Conservation (phyloP, 163 green algal genomes). For the Chloroidium sp. region DNA sequence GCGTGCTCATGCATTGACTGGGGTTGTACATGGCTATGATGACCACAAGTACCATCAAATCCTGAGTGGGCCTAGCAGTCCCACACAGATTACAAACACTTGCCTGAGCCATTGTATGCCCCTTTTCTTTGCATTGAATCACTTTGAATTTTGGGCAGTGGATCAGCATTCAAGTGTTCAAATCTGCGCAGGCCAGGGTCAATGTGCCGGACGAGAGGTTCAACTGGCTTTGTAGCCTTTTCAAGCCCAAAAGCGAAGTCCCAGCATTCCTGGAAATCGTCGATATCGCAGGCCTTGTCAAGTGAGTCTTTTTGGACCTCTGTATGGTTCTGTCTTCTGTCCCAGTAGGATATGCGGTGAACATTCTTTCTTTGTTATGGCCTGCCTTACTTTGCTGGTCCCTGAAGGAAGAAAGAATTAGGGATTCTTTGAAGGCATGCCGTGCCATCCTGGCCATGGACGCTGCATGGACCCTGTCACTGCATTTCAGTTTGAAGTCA, state of each 20-base stretch:
- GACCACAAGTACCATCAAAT: conserved; percentile 15
- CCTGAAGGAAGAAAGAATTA: no score
- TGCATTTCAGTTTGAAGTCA: no score
- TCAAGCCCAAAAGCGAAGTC: conserved; percentile 63
- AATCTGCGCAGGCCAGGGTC: conserved; percentile 55
- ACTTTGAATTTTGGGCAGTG: neutral
- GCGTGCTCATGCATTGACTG: neutral
- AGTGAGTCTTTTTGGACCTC: conserved; percentile 25
- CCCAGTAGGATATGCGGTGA: no score
- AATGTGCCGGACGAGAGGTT: conserved; percentile 95
- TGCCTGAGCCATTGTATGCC: neutral
- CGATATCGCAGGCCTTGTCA: conserved; percentile 96
- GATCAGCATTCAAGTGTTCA: neutral
- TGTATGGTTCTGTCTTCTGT: no score
- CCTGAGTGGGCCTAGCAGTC: neutral
- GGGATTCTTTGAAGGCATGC: no score
- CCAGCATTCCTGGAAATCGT: conserved; percentile 88
- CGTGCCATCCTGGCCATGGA: no score
- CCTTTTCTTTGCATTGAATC: conserved; percentile 3
- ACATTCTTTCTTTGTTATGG: no score
- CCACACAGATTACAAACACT: neutral
- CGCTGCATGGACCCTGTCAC: no score
- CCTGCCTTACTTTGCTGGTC: no score
- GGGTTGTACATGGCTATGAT: neutral
- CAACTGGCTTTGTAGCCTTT: conserved; percentile 75